phyloP scores from a whole-genome alignment of 2,329 filamentous ascomycete species.

The Immersiporthe knoxdaviesiana region DNA sequence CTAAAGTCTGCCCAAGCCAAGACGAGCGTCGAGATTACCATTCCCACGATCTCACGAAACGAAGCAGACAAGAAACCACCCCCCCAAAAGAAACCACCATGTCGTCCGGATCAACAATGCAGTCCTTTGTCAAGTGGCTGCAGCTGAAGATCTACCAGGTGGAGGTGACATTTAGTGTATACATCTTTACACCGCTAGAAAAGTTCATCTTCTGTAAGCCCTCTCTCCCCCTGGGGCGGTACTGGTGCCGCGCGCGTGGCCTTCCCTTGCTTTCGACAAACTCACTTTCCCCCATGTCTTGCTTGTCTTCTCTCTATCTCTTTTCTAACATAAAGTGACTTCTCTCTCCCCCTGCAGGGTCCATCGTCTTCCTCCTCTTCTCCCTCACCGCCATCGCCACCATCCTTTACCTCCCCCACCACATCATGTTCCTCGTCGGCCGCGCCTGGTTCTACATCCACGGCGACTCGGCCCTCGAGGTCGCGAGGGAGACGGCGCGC shows the following conservation, averaged over 20 bases:
- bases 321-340: background rate
- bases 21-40: background rate
- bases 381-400: conserved; percentile 84
- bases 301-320: background rate
- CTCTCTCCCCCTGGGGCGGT: background rate
- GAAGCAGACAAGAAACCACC: background rate
- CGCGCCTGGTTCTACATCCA: conserved; percentile 95
- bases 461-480: conserved; percentile 68
- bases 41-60: too few relatives aligned
- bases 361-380: conserved; percentile 86
- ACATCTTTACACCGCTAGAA: conserved; percentile 96
- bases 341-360: conserved; percentile 61
- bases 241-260: too few relatives aligned
- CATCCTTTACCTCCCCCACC: conserved; percentile 90
- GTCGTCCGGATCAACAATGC: conserved; percentile 44
- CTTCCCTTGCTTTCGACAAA: conserved; percentile 5
- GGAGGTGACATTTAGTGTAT: conserved; percentile 93
- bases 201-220: conserved; percentile 94
- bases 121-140: conserved; percentile 77
- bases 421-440: conserved; percentile 78
- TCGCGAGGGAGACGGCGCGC: conserved; percentile 48
- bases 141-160: conserved; percentile 97
- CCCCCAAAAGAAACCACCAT: conserved; percentile 38
- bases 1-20: background rate
- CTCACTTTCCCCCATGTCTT: background rate